Evolutionary conservation across 108 stramenopile species (phyloP), one percentile per base, ranked within the genome.

Genomic region (Parmales sp.): DNA sequence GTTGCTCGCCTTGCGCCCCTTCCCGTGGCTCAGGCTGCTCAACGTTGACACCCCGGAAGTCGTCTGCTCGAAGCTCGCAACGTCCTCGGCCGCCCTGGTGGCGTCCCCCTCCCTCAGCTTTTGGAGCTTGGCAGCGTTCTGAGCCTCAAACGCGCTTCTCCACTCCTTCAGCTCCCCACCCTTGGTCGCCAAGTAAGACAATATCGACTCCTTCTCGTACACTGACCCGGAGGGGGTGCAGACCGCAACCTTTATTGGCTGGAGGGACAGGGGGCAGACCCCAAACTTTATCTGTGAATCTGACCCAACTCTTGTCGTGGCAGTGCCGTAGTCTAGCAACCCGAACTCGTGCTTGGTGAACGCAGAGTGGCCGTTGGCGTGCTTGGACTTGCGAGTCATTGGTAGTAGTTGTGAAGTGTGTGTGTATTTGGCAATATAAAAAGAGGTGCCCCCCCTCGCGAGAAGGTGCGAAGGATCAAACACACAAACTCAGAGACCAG

Each of bases 381-480:
- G 85, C 63, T 90, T 88, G 45, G 80, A 83, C 76, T 91, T 91
- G 20, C 90, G 80, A 26, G 79, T 74, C 90, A 90, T 90, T n/a
- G n/a, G n/a, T n/a, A n/a, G n/a, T n/a, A n/a, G n/a, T n/a, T n/a
- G n/a, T n/a, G n/a, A n/a, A n/a, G n/a, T n/a, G n/a, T n/a, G n/a
- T n/a, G n/a, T n/a, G n/a, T n/a, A n/a, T n/a, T n/a, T n/a, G n/a
- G n/a, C n/a, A n/a, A 31, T 16, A 28, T 60, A 20, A 7, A 50
- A 6, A 23, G 49, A 23, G 49, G 49, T 50, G 49, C 6, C 20
- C 5, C 6, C 20, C 20, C 6, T 23, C 20, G n/a, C 6, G 49
- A 7, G 20, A 19, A 6, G 41, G 8, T 8, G 41, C 8, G 41
- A 43, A 43, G 41, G 8, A 16, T 8, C 8, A 16, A 8, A 43